Conservation (phyloP, 1,284 basidiomycete genomes). For the Melampsora occidentalis region DNA sequence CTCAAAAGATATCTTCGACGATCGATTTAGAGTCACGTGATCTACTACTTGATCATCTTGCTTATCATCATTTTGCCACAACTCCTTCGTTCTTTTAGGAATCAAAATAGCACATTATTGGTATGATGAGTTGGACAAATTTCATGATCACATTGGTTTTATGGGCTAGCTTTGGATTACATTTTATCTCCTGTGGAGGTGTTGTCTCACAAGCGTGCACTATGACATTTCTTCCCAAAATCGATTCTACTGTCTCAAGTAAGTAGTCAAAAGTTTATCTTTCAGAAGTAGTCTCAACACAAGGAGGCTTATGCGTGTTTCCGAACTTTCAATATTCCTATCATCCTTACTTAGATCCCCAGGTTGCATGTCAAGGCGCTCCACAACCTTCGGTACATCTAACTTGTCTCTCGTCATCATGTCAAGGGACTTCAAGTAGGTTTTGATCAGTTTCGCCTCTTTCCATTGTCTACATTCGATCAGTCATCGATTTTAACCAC, state of each 20-base stretch:
- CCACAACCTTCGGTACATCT: slow-evolving; percentile 7
- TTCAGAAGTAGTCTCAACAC: neutral
- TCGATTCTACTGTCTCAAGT: neutral
- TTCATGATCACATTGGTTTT: neutral
- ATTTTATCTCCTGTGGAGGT: neutral
- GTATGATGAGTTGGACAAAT: neutral
- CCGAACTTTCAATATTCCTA: neutral
- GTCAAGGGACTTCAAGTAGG: slow-evolving; percentile 4
- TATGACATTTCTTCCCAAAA: slow-evolving; percentile 6
- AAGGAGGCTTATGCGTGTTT: no score
- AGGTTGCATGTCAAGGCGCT: slow-evolving; percentile 7
- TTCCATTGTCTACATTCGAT: neutral
- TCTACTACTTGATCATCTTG: no score
- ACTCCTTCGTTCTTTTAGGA: no score
- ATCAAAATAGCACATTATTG: no score
- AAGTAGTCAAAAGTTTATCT: neutral
- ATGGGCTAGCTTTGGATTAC: neutral
- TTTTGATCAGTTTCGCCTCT: neutral
- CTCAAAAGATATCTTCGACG: no score
- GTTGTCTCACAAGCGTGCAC: slow-evolving; percentile 3
- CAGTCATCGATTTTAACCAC: neutral
- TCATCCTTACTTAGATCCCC: neutral
- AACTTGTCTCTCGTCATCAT: slow-evolving; percentile 1
- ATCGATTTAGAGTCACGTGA: no score
- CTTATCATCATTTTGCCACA: no score